Conservation (phyloP, 495 filamentous ascomycete species). For the Platismatia glauca region DNA sequence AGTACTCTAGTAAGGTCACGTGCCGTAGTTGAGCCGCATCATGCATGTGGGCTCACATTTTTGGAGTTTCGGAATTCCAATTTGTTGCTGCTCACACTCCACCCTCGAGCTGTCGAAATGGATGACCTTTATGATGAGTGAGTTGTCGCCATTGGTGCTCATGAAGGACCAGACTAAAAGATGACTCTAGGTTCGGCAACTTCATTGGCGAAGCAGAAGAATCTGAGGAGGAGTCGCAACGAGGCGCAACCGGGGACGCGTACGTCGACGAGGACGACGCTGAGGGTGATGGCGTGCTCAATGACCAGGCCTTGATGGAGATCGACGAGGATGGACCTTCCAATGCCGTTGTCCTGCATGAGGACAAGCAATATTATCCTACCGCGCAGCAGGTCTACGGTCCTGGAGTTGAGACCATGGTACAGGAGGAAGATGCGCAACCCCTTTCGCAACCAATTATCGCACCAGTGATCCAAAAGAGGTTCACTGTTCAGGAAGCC, state of each 20-base stretch:
- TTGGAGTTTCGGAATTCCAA: neutral
- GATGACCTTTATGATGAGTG: conserved; percentile 84
- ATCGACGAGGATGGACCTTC: conserved; percentile 91
- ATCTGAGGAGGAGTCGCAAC: conserved; percentile 76
- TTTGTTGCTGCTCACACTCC: neutral
- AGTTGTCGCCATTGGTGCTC: conserved; percentile 15
- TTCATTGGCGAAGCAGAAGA: conserved; percentile 88
- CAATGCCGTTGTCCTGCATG: conserved; percentile 91
- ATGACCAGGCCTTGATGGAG: conserved; percentile 87
- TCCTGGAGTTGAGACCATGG: conserved; percentile 84
- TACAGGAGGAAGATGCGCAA: conserved; percentile 96
- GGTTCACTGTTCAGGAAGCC: conserved; percentile 85
- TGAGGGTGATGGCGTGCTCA: conserved; percentile 41
- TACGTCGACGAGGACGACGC: conserved; percentile 73
- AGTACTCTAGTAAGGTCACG: no score
- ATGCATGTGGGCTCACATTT: neutral
- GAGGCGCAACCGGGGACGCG: conserved; percentile 61
- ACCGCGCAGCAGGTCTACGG: conserved; percentile 94
- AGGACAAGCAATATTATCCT: conserved; percentile 99
- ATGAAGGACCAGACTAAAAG: conserved; percentile 13
- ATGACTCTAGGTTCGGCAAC: conserved; percentile 71
- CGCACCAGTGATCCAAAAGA: conserved; percentile 85
- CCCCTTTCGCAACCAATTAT: conserved; percentile 87
- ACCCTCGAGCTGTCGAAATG: conserved; percentile 39
- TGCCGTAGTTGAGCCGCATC: conserved; percentile 4